Conservation (phyloP, 2,329 filamentous ascomycete genomes). For the Cladorrhinum sp. region DNA sequence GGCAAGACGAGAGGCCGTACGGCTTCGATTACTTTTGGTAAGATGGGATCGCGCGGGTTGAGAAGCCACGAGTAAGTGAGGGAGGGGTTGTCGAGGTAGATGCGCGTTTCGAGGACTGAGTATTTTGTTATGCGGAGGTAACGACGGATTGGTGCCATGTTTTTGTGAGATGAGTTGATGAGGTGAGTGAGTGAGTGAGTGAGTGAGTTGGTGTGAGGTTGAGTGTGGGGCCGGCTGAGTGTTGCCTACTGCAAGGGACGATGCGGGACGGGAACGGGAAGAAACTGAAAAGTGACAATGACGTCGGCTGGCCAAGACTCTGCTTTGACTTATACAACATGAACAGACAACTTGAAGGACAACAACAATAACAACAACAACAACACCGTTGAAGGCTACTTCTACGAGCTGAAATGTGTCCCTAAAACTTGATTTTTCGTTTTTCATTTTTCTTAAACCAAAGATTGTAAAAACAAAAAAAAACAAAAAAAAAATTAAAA, state of each 20-base stretch:
- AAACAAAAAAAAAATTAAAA: no score
- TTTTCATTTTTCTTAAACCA: no score
- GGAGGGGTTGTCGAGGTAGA: conserved; percentile 89
- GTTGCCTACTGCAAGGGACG: background rate
- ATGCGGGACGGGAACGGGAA: background rate
- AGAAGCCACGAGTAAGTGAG: conserved; percentile 82
- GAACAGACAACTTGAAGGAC: no score
- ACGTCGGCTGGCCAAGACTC: background rate
- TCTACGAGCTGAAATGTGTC: no score
- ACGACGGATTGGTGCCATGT: conserved; percentile 82
- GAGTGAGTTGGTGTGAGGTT: background rate
- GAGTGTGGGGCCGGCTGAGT: background rate
- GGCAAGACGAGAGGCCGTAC: conserved; percentile 84
- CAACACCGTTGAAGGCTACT: no score
- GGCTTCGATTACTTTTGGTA: conserved; percentile 79
- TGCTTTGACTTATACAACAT: background rate
- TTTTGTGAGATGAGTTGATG: background rate
- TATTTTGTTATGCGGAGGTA: conserved; percentile 91
- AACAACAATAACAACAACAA: no score
- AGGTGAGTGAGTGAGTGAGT: background rate
- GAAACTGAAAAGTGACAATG: background rate
- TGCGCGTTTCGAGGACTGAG: conserved; percentile 93
- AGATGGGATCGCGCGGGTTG: conserved; percentile 68
- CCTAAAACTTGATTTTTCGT: no score
- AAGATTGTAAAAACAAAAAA: no score